Percentiles rank a stretch among this genome's conserved stretches.
These are phyloP conservation scores for Lactuca sativa DNA, from an alignment of 129 eudicot genomes.

Conservation along the genomic window DNA sequence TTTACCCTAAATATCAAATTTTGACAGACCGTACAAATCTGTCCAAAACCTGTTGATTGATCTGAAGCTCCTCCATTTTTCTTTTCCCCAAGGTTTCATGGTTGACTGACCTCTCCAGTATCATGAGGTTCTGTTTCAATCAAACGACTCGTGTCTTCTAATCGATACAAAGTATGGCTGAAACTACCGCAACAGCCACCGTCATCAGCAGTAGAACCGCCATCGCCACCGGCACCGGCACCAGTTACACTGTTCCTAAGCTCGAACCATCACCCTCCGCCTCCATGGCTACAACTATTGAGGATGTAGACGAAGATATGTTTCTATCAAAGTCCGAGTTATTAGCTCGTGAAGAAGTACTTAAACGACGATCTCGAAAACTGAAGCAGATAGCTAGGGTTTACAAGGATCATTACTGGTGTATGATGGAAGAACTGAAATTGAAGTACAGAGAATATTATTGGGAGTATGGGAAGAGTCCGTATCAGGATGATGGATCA, in stretches of 20 bases:
- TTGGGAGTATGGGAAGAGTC: constrained; percentile 72
- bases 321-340: constrained; percentile 46
- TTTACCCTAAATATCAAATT: not conserved
- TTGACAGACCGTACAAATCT: constrained; percentile 5
- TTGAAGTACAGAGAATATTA: constrained; percentile 54
- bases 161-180: constrained; percentile 18
- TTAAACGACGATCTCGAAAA: constrained; percentile 55
- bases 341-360: constrained; percentile 59
- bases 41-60: constrained; percentile 10
- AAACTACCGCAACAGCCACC: constrained; percentile 24
- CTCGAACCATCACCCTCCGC: constrained; percentile 21
- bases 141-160: not conserved
- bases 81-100: not conserved
- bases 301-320: constrained; percentile 42
- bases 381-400: constrained; percentile 44
- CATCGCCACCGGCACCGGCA: constrained; percentile 14
- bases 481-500: constrained; percentile 45
- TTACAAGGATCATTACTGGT: constrained; percentile 68
- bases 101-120: not conserved
- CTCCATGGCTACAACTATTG: constrained; percentile 18
- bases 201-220: not conserved
- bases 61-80: constrained; percentile 10
- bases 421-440: constrained; percentile 67
- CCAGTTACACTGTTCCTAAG: constrained; percentile 10
- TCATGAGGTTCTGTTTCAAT: constrained; percentile 8